Evolutionary conservation across 2,329 filamentous ascomycete species (phyloP).

Genomic region (Juglanconis sp.): DNA sequence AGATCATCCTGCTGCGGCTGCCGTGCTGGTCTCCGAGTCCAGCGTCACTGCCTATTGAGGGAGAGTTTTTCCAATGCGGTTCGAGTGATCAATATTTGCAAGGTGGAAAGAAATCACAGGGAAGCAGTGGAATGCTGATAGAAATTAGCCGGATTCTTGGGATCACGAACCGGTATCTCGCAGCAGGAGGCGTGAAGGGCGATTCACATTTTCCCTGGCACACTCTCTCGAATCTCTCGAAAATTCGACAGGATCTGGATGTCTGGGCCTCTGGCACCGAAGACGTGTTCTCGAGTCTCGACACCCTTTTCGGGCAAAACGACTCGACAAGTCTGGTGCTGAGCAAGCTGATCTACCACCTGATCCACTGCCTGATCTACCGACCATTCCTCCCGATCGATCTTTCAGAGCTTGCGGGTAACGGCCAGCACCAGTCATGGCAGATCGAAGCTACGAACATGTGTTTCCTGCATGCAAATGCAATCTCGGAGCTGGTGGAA

Average conservation of each 20-base stretch:
- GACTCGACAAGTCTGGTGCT: constrained; percentile 77
- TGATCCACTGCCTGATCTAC: constrained; percentile 84
- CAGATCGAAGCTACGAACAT: constrained; percentile 88
- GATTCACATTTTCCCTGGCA: constrained; percentile 93
- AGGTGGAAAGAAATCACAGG: constrained; percentile 68
- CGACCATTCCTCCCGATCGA: constrained; percentile 84
- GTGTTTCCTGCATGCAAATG: constrained; percentile 83
- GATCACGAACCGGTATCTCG: constrained; percentile 78
- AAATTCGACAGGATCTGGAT: constrained; percentile 80
- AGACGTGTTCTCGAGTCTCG: constrained; percentile 73
- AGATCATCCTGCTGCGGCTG: constrained; percentile 70
- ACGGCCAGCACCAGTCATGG: constrained; percentile 85
- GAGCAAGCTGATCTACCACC: constrained; percentile 82
- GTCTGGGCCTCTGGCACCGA: constrained; percentile 81
- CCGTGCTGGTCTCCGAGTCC: constrained; percentile 69
- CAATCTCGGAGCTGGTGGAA: constrained; percentile 78
- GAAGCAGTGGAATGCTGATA: constrained; percentile 76
- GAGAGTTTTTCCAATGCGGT: constrained; percentile 75
- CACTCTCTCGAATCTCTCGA: constrained; percentile 77
- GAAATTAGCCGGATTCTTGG: constrained; percentile 81
- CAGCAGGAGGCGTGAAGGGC: constrained; percentile 80
- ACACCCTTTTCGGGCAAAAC: constrained; percentile 70
- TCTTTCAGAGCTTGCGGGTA: constrained; percentile 73
- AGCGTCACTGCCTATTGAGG: constrained; percentile 62
- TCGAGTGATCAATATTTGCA: constrained; percentile 75